phyloP scores from a whole-genome alignment of 176 grass and related monocot genomes.

The Microstegium vimineum region DNA sequence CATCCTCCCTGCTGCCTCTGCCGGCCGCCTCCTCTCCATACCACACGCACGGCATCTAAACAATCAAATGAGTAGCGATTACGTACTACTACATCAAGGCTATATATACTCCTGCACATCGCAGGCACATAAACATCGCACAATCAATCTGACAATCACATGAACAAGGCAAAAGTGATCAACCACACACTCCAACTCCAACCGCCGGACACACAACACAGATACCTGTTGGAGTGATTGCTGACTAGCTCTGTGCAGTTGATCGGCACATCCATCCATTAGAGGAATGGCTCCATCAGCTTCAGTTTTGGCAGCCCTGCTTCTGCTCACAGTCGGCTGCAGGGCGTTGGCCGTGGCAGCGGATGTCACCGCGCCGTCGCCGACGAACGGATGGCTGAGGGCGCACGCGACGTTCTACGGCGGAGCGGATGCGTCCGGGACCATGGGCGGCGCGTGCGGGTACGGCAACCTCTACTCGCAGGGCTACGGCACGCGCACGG shows the following conservation, averaged over 20 bases:
- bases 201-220: no score
- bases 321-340: no score
- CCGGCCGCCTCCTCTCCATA: no score
- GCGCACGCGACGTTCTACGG: conserved; percentile 37
- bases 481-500: conserved; percentile 33
- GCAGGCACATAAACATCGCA: not conserved
- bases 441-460: conserved; percentile 55
- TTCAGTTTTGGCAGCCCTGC: no score
- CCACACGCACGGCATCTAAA: not conserved
- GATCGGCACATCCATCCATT: not conserved
- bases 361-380: no score
- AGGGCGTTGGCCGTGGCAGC: no score
- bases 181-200: no score
- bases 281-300: not conserved
- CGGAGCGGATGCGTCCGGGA: conserved; percentile 24
- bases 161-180: not conserved
- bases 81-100: not conserved
- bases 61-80: not conserved
- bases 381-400: not conserved
- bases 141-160: not conserved
- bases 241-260: no score
- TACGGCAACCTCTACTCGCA: conserved; percentile 45
- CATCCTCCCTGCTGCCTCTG: no score
- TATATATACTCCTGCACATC: not conserved
- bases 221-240: no score